Percentiles rank a stretch among this genome's conserved stretches.
These are phyloP conservation scores for Pseudocercospora ulei DNA, from an alignment of 2,329 filamentous ascomycete genomes.

Conservation along the genomic window DNA sequence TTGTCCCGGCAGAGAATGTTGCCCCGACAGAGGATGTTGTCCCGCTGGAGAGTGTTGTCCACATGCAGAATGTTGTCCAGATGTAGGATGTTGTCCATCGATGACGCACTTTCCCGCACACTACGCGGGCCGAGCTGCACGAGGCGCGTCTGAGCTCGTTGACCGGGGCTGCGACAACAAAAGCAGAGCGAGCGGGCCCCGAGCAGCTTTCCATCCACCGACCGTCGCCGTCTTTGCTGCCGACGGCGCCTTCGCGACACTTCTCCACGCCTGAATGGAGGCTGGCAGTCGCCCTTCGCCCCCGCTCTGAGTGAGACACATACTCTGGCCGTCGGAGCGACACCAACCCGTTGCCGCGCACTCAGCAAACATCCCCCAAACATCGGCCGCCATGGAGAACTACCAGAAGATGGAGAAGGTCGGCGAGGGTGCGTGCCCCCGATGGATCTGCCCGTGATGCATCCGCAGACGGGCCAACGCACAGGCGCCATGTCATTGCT, in stretches of 20 bases:
- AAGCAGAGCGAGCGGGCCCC: no score
- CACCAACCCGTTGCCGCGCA: neutral
- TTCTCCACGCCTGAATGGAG: constrained; percentile 10
- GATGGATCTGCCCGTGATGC: no score
- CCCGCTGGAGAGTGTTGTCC: no score
- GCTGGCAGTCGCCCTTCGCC: neutral
- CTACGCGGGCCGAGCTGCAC: constrained; percentile 4
- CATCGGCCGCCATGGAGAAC: constrained; percentile 36
- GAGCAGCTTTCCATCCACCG: neutral
- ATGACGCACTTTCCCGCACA: constrained; percentile 5
- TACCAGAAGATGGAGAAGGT: constrained; percentile 97
- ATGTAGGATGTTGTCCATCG: no score
- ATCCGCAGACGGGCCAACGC: no score
- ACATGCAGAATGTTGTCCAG: no score
- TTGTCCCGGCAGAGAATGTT: neutral
- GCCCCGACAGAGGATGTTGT: neutral
- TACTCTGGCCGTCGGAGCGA: neutral
- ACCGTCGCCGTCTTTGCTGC: constrained; percentile 1
- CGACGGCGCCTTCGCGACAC: constrained; percentile 8
- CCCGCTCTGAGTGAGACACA: neutral
- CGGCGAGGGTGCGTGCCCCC: constrained; percentile 62
- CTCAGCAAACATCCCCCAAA: neutral
- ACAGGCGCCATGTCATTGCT: no score
- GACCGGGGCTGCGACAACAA: constrained; percentile 6
- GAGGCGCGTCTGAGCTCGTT: constrained; percentile 4